Evolutionary conservation across 75 land plant species (phyloP).

Genomic region (Pinus albicaulis): DNA sequence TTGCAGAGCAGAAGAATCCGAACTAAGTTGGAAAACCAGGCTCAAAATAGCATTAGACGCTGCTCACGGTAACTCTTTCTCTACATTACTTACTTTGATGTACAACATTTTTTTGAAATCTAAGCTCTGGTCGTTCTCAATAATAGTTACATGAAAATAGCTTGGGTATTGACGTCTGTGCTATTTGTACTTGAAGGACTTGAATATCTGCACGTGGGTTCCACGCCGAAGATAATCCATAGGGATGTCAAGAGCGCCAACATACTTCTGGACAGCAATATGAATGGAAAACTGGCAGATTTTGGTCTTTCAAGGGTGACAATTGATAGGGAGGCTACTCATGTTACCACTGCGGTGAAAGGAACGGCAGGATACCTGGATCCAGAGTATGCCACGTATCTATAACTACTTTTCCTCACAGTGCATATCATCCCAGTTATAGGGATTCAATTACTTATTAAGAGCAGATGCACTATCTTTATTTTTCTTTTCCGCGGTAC

Average conservation of each 20-base stretch:
- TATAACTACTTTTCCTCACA: neutral
- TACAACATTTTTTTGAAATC: neutral
- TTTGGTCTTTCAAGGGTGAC: slow-evolving; percentile 37
- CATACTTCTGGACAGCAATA: slow-evolving; percentile 25
- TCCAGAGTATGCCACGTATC: slow-evolving; percentile 21
- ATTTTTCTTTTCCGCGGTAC: too few relatives aligned
- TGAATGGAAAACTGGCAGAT: slow-evolving; percentile 32
- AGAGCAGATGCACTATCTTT: too few relatives aligned
- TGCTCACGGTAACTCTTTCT: neutral
- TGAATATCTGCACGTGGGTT: slow-evolving; percentile 15
- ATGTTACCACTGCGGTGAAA: slow-evolving; percentile 22
- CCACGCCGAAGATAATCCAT: slow-evolving; percentile 27
- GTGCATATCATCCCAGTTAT: neutral
- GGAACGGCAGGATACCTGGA: slow-evolving; percentile 39
- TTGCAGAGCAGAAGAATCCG: neutral
- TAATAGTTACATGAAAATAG: too few relatives aligned
- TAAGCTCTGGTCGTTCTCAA: too few relatives aligned
- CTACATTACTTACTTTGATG: neutral
- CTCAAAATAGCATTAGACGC: slow-evolving; percentile 7
- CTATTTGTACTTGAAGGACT: too few relatives aligned
- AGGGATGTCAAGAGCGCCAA: slow-evolving; percentile 42
- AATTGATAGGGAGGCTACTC: slow-evolving; percentile 18
- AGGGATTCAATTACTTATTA: too few relatives aligned
- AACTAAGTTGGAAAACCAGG: slow-evolving; percentile 7
- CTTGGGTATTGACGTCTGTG: too few relatives aligned